These are phyloP conservation scores for Talaromyces piceae DNA, from an alignment of 2,329 filamentous ascomycete species.

Conservation along the genomic window DNA sequence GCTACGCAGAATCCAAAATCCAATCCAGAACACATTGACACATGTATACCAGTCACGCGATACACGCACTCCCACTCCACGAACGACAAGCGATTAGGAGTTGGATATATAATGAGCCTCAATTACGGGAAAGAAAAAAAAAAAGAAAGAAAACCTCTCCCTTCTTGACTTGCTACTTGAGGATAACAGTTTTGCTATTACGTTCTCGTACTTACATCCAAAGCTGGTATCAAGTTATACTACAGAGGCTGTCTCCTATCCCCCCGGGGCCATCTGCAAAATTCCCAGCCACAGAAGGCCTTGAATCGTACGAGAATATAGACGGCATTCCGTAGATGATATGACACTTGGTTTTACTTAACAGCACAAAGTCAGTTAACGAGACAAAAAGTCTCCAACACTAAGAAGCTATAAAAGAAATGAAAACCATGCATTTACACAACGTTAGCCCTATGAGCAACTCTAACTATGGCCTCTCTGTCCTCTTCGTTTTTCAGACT, in stretches of 20 bases:
- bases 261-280: slow-evolving; percentile 6
- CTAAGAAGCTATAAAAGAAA: not conserved
- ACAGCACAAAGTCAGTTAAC: no score
- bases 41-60: slow-evolving; percentile 7
- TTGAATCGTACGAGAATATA: not conserved
- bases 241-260: slow-evolving; percentile 7
- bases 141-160: no score
- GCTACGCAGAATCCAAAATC: slow-evolving; percentile 6
- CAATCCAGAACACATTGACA: slow-evolving; percentile 7
- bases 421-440: slow-evolving; percentile 19
- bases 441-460: slow-evolving; percentile 33
- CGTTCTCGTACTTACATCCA: slow-evolving; percentile 3
- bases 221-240: slow-evolving; percentile 9
- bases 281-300: slow-evolving; percentile 5
- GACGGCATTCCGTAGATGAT: slow-evolving; percentile 7
- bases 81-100: slow-evolving; percentile 4
- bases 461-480: slow-evolving; percentile 24
- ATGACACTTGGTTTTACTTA: slow-evolving; percentile 9
- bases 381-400: slow-evolving; percentile 40
- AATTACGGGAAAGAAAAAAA: not conserved
- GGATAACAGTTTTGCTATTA: not conserved
- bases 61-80: not conserved
- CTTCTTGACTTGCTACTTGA: not conserved
- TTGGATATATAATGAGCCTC: slow-evolving; percentile 2
- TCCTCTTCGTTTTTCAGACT: slow-evolving; percentile 25